Conservation (phyloP, 2,329 filamentous ascomycete genomes). For the Ustulina deusta region DNA sequence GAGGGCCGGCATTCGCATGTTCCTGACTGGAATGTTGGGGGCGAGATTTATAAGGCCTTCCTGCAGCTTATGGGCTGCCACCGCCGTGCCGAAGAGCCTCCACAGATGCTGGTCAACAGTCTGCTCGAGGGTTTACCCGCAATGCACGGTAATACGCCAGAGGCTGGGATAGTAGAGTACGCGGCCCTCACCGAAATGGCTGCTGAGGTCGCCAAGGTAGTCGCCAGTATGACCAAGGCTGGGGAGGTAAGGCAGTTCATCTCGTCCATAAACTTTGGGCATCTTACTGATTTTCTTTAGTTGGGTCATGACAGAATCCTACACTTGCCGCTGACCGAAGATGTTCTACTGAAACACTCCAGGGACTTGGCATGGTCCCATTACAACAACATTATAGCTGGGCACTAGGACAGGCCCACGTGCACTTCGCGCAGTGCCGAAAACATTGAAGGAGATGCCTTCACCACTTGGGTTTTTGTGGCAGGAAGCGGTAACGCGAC, state of each 20-base stretch:
- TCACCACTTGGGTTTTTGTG: neutral
- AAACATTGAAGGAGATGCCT: neutral
- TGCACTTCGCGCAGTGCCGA: neutral
- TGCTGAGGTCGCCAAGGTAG: constrained; percentile 51
- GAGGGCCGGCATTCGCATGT: constrained; percentile 71
- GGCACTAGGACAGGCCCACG: constrained; percentile 40
- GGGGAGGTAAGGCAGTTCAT: constrained; percentile 47
- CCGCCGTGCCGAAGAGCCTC: constrained; percentile 53
- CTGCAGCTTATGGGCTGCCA: constrained; percentile 62
- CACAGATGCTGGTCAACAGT: constrained; percentile 64
- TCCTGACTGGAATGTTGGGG: constrained; percentile 80
- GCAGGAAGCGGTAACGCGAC: neutral
- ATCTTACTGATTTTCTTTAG: constrained; percentile 44
- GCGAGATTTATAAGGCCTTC: constrained; percentile 79
- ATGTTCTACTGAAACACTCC: constrained; percentile 51
- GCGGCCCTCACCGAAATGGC: constrained; percentile 53
- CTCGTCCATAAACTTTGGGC: neutral
- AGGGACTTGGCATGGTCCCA: constrained; percentile 52
- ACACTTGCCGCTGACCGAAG: constrained; percentile 51
- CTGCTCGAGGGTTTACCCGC: constrained; percentile 68
- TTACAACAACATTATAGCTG: constrained; percentile 49
- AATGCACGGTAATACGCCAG: constrained; percentile 59
- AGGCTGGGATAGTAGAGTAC: constrained; percentile 51
- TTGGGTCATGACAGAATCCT: constrained; percentile 50
- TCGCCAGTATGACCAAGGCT: constrained; percentile 47